Conservation (phyloP, 2,329 filamentous ascomycete species). For the Penicillium sp. region DNA sequence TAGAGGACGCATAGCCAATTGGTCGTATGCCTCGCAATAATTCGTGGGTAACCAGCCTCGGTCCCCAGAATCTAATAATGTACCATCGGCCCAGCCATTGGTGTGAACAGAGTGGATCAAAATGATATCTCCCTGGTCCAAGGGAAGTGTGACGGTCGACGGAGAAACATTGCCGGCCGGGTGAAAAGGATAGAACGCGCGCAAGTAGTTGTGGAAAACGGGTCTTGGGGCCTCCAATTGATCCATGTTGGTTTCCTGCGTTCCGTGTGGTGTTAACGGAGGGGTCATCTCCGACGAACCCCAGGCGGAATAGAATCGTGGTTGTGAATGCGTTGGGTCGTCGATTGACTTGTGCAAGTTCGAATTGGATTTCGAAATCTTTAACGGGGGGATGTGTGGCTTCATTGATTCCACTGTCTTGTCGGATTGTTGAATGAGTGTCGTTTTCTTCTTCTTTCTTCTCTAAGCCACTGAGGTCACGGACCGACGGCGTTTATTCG, state of each 20-base stretch:
- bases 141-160: conserved; percentile 79
- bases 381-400: conserved; percentile 38
- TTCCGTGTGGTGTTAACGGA: conserved; percentile 68
- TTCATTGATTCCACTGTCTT: conserved; percentile 36
- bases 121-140: conserved; percentile 88
- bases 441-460: background rate
- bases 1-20: conserved; percentile 77
- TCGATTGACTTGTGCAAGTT: conserved; percentile 20
- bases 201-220: conserved; percentile 88
- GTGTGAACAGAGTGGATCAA: conserved; percentile 95
- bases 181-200: conserved; percentile 90
- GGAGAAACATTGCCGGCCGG: conserved; percentile 73
- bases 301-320: conserved; percentile 27
- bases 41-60: conserved; percentile 97
- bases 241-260: conserved; percentile 52
- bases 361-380: conserved; percentile 36
- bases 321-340: conserved; percentile 9
- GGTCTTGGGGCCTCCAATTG: conserved; percentile 51
- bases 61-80: conserved; percentile 75
- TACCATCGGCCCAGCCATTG: conserved; percentile 98
- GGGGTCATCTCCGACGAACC: conserved; percentile 64
- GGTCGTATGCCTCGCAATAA: conserved; percentile 94
- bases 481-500: conserved; percentile 32
- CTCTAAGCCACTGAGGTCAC: conserved; percentile 27
- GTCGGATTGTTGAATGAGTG: conserved; percentile 2